Conservation (phyloP, 495 filamentous ascomycete species). For the Hyaloscypha bicolor region DNA sequence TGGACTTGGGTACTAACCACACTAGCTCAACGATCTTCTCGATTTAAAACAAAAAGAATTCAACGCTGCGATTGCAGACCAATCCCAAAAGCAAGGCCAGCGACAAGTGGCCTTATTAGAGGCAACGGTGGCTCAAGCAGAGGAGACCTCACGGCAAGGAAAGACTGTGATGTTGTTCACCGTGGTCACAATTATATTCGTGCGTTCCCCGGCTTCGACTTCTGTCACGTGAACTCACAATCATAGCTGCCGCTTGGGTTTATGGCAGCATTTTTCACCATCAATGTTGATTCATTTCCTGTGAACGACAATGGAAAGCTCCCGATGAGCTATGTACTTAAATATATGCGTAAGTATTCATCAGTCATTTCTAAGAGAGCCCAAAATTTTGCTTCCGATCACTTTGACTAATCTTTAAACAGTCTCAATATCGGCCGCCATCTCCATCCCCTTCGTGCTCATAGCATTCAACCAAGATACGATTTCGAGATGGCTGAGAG, state of each 20-base stretch:
- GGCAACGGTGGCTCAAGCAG: background rate
- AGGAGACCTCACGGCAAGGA: background rate
- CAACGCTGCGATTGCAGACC: background rate
- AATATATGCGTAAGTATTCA: background rate
- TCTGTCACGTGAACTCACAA: background rate
- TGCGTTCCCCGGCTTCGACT: background rate
- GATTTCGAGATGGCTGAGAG: background rate
- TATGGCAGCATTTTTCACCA: background rate
- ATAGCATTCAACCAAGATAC: background rate
- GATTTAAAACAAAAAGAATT: constrained; percentile 2
- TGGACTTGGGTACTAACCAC: background rate
- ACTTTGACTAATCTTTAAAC: background rate
- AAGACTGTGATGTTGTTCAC: constrained; percentile 2
- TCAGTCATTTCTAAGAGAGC: no score
- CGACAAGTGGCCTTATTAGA: background rate
- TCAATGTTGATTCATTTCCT: background rate
- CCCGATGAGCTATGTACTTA: background rate
- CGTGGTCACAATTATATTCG: constrained; percentile 1
- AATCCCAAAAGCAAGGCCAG: background rate
- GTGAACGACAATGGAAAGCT: background rate
- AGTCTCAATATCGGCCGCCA: background rate
- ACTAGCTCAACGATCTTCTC: background rate
- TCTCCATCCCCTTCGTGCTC: background rate
- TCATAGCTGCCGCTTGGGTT: background rate
- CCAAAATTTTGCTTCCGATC: background rate